A percentile compares a stretch with the other conserved stretches of the same genome.
These are phyloP conservation scores for Coniella vitis DNA, from an alignment of 2,329 filamentous ascomycete genomes.

Conservation along the genomic window DNA sequence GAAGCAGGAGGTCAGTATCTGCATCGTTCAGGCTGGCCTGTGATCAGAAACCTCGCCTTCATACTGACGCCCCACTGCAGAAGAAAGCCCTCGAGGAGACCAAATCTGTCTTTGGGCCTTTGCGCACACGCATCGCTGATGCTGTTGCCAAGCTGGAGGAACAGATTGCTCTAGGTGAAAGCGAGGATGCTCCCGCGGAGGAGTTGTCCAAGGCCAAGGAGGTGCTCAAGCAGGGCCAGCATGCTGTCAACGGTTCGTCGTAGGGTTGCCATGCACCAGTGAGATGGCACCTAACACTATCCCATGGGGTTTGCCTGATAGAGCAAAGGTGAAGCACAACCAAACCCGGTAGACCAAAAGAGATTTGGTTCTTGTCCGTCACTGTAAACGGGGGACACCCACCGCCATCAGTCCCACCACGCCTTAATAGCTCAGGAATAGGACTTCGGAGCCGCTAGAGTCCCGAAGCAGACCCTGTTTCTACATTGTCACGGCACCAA, in stretches of 20 bases:
- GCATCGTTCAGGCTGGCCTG: not conserved
- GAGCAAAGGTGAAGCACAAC: too few relatives aligned
- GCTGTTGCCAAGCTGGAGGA: conserved; percentile 69
- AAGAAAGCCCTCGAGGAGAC: conserved; percentile 81
- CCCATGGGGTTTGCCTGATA: too few relatives aligned
- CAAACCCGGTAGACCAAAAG: too few relatives aligned
- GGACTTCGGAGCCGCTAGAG: too few relatives aligned
- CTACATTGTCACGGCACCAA: too few relatives aligned
- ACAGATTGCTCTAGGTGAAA: conserved; percentile 60
- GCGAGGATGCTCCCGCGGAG: conserved; percentile 33
- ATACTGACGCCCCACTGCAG: too few relatives aligned
- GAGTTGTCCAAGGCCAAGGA: conserved; percentile 52
- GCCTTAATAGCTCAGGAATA: too few relatives aligned
- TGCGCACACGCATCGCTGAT: conserved; percentile 64
- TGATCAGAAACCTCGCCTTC: not conserved
- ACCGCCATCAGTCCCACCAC: too few relatives aligned
- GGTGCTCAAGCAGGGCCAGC: conserved; percentile 44
- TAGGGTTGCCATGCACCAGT: conserved; percentile 3
- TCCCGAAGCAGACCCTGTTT: too few relatives aligned
- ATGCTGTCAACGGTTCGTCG: conserved; percentile 23
- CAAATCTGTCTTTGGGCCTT: conserved; percentile 67
- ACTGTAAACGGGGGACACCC: too few relatives aligned
- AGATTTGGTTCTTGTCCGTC: too few relatives aligned
- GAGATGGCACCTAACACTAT: not conserved
- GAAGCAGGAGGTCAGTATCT: conserved; percentile 70